A percentile compares a stretch with the other conserved stretches of the same genome.
These are phyloP conservation scores for Camellia lanceoleosa DNA, from an alignment of 148 eudicot genomes.

Conservation along the genomic window DNA sequence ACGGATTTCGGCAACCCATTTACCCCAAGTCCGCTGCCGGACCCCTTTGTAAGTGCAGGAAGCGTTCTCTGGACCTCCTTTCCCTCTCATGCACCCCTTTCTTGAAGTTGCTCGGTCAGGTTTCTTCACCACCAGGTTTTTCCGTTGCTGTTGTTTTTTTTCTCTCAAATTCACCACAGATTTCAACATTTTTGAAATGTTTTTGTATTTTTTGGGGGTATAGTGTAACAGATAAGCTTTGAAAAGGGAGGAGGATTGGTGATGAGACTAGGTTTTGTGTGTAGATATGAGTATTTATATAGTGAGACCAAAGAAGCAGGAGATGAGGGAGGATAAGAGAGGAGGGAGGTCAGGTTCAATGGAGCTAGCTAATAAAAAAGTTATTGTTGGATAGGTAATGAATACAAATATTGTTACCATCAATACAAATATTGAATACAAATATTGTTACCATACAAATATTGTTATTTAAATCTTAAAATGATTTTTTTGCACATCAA, in stretches of 20 bases:
- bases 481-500: no score
- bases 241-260: background rate
- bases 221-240: background rate
- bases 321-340: constrained; percentile 7
- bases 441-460: no score
- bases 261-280: background rate
- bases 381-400: no score
- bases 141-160: constrained; percentile 15
- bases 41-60: constrained; percentile 89
- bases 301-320: no score
- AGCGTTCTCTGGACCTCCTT: constrained; percentile 95
- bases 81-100: constrained; percentile 93
- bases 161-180: constrained; percentile 24
- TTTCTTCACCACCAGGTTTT: constrained; percentile 13
- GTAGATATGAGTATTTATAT: constrained; percentile 17
- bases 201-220: background rate
- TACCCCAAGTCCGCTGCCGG: constrained; percentile 96
- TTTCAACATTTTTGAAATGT: constrained; percentile 31
- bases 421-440: no score
- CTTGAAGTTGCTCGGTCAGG: constrained; percentile 49
- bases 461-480: no score
- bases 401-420: no score
- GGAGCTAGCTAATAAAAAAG: background rate
- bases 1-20: constrained; percentile 97
- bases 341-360: constrained; percentile 3